phyloP scores from a whole-genome alignment of 164 flowering plant genomes.

The Aristolochia fimbriata region DNA sequence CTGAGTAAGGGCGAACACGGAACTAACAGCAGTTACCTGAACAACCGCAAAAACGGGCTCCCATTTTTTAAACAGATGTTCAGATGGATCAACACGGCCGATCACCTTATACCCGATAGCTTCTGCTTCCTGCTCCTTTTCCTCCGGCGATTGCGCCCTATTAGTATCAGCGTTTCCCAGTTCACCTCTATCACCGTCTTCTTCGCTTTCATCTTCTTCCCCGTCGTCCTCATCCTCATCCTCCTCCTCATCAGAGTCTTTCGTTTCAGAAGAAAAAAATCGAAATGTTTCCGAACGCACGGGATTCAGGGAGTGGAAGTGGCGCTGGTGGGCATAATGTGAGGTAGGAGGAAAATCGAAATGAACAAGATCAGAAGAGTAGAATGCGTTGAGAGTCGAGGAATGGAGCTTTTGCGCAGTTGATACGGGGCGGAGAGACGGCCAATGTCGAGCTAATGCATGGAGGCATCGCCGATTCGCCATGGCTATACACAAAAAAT shows the following conservation, averaged over 20 bases:
- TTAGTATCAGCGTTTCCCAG: conserved; percentile 10
- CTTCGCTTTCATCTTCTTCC: conserved; percentile 19
- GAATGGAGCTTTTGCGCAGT: conserved; percentile 1
- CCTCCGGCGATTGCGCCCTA: conserved; percentile 43
- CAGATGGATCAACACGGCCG: conserved; percentile 52
- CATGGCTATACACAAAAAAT: conserved; percentile 20
- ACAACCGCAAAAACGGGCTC: conserved; percentile 89
- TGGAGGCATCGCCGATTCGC: conserved; percentile 41
- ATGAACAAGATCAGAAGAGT: conserved; percentile 4
- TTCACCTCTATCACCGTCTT: conserved; percentile 15
- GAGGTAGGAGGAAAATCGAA: conserved; percentile 6
- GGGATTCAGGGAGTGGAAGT: background rate
- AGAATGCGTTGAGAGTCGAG: conserved; percentile 8
- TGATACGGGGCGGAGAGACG: background rate
- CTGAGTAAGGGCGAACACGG: no score
- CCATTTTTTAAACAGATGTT: conserved; percentile 51
- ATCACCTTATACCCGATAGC: conserved; percentile 82
- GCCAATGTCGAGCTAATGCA: conserved; percentile 25
- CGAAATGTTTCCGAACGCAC: conserved; percentile 8
- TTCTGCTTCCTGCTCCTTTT: conserved; percentile 62
- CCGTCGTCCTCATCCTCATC: conserved; percentile 11
- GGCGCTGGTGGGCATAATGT: background rate
- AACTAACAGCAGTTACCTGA: conserved; percentile 38
- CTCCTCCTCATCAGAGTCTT: background rate
- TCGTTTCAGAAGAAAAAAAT: conserved; percentile 22